A percentile compares a stretch with the other conserved stretches of the same genome.
Evolutionary conservation across 257 asterid genomes (phyloP).

Genomic region (Solanum peruvianum): DNA sequence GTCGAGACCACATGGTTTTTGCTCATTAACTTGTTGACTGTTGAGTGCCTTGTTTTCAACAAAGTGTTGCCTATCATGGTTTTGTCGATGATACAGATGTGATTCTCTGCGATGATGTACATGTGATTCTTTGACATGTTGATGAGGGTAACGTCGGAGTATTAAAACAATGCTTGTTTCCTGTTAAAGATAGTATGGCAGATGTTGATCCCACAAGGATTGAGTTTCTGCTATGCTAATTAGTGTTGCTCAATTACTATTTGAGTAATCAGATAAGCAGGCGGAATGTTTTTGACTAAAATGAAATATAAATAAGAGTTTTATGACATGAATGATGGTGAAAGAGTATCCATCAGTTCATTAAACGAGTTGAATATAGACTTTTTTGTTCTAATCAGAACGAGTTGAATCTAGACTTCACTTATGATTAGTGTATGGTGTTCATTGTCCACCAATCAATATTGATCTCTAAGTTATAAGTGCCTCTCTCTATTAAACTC

Average conservation of each 20-base stretch:
- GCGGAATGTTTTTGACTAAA: neutral
- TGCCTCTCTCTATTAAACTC: neutral
- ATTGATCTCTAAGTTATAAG: neutral
- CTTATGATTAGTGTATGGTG: neutral
- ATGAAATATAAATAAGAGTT: neutral
- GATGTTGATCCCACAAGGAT: neutral
- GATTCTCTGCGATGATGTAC: neutral
- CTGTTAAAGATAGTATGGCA: neutral
- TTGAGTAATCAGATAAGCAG: neutral
- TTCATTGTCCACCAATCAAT: neutral
- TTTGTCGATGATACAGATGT: neutral
- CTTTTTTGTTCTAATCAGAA: neutral
- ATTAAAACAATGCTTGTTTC: neutral
- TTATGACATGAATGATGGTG: neutral
- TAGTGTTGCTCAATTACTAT: neutral
- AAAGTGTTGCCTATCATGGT: neutral
- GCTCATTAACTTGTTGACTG: neutral
- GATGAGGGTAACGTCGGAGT: neutral
- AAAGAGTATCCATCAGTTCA: neutral
- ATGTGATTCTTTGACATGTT: neutral
- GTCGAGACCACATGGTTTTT: neutral
- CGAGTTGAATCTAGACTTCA: neutral
- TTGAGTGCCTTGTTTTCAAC: neutral
- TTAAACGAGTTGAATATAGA: neutral
- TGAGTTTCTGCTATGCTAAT: neutral